Evolutionary conservation across 345 rosid species (phyloP).

Genomic region (Carallia brachiata): DNA sequence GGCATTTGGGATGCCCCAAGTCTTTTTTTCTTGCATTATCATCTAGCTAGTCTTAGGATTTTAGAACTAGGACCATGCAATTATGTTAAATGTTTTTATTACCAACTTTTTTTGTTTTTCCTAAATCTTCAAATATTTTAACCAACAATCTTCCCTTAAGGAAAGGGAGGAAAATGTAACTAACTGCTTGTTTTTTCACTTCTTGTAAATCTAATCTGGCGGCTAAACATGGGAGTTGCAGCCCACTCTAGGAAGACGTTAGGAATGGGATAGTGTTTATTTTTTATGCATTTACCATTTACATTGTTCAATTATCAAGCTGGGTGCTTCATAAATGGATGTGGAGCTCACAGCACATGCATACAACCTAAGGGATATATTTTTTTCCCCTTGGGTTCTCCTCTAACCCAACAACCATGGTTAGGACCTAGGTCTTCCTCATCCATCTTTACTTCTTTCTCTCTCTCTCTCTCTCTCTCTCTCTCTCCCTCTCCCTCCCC

Average conservation of each 20-base stretch:
- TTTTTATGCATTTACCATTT: constrained; percentile 35
- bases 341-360: constrained; percentile 73
- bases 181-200: constrained; percentile 17
- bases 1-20: constrained; percentile 25
- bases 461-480: too few relatives aligned
- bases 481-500: too few relatives aligned
- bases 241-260: constrained; percentile 39
- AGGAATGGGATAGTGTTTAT: constrained; percentile 38
- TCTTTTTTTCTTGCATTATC: constrained; percentile 38
- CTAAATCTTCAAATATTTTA: constrained; percentile 25
- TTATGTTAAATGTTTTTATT: constrained; percentile 33
- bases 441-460: constrained; percentile 3
- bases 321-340: constrained; percentile 58
- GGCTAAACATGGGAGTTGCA: constrained; percentile 65
- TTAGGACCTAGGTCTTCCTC: constrained; percentile 71
- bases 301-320: constrained; percentile 20
- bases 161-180: constrained; percentile 38
- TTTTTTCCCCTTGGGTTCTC: constrained; percentile 75
- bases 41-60: constrained; percentile 53
- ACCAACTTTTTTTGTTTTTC: constrained; percentile 8
- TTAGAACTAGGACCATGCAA: constrained; percentile 55
- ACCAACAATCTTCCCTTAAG: constrained; percentile 41
- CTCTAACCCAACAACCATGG: constrained; percentile 76
- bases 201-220: constrained; percentile 44
- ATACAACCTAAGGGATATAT: constrained; percentile 79